Base-by-base conservation (phyloP, 2,329 filamentous ascomycete genomes). In the Cercospora sesami region DNA sequence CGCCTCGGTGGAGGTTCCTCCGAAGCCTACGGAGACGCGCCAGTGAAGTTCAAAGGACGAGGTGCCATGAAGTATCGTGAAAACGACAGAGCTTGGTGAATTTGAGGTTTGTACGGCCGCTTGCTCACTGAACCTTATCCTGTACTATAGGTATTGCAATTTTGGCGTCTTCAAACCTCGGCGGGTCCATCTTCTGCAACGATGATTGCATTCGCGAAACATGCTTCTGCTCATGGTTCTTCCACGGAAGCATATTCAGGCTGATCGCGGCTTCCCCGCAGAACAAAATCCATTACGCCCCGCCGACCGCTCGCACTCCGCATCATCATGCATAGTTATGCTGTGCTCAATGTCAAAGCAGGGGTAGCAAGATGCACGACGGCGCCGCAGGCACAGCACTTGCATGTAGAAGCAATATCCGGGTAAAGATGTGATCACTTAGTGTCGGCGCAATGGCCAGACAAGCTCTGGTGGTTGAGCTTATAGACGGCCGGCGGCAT, bases 1-100 rank as follows among this genome's bases (percentile, higher is more conserved):
- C 68, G 73, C 45, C 67, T 73, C 10, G 72, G 71, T 14, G 70
- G 71, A 18, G 73, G 65, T 21, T 65, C 64, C 30, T 68, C 64
- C 10, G 71, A 70, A 21, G 71, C 72, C 48, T 75, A 75, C 16
- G 68, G 74, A n/a, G 78, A 75, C 14, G 71, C 74, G 53, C 74
- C 75, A 4, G 76, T 81, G 30, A 78, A 79, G 68, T 80, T 79
- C 73, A 80, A 81, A 66, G 79, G 79, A n/a, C 66, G 79, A 53
- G 79, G 79, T 18, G 75, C 75, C 36, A 81, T 81, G 79, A 79
- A 79, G 60, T 79, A 75, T 69, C 73, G 78, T 30, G 77, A 79
- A 64, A 73, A 75, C 18, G 71, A 69, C 16, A 61, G 71, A 63
- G 55, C 70, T 26, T 74, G 66, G 70, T 66, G 42, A 63, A 2